Base-by-base conservation (phyloP, 768 basidiomycete species). In the Crepidotus variabilis region DNA sequence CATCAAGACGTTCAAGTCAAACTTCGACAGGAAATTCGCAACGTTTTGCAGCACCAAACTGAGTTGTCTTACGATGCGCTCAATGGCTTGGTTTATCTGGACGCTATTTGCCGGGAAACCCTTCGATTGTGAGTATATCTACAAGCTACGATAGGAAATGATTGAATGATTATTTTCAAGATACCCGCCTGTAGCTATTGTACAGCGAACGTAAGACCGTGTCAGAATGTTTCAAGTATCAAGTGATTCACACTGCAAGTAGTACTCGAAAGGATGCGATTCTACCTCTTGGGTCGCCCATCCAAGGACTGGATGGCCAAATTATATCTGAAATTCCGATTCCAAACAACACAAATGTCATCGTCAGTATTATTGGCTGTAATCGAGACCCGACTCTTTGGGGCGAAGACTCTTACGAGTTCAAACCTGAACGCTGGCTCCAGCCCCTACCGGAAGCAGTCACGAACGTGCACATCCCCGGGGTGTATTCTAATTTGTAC, bases 361-460 rank as follows among this genome's bases (percentile, higher is more conserved):
- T 73, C 35, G 61, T 77, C 18, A 74, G 72, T 0, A 67, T 78
- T 16, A 28, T 71, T 13, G 63, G 64, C n/a, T 62, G 72, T 18
- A 81, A 82, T 59, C 63, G 70, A 2, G 72, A 75, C 60, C 69
- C 69, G 11, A 67, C 66, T 0, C 60, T 80, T 2, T 82, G 79
- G 80, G 81, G 80, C 8, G 62, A 65, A 10, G 79, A 83, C 56
- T 72, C 76, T 1, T 55, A 62, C n/a, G 75, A 79, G 54, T 81
- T 78, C 78, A 80, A 78, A 59, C 80, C 80, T 1, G 78, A 81
- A 59, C 66, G 80, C 18, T 82, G 80, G 80, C 66, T 80, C 1
- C 59, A 66, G 2, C 70, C 70, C 0, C 64, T 78, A 16, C 78
- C 77, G 6, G 63, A 71, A 6, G 51, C 62, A n/a, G 61, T 80